Conservation (phyloP, 2,329 filamentous ascomycete species). For the Aspergillus sp. region DNA sequence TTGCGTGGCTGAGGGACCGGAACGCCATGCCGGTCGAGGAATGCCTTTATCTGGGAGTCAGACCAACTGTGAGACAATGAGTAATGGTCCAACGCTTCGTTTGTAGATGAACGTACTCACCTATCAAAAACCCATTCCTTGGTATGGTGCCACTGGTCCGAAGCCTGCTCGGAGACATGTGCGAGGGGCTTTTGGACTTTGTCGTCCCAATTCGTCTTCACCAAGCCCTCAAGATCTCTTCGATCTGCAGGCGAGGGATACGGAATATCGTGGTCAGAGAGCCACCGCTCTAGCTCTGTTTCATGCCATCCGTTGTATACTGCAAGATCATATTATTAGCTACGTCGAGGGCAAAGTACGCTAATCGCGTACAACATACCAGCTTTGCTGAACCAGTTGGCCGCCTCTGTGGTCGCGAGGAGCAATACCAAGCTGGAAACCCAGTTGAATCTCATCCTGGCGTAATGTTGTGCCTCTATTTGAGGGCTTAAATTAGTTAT, state of each 20-base stretch:
- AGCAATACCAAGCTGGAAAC: conserved; percentile 62
- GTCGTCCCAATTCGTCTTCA: conserved; percentile 81
- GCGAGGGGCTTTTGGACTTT: conserved; percentile 67
- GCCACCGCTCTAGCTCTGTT: conserved; percentile 94
- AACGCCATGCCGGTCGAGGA: conserved; percentile 81
- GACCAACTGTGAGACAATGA: conserved; percentile 61
- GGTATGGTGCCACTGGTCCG: conserved; percentile 62
- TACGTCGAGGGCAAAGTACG: neutral
- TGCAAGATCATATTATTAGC: conserved; percentile 31
- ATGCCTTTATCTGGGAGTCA: conserved; percentile 87
- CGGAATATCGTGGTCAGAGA: conserved; percentile 83
- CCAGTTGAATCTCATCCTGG: conserved; percentile 70
- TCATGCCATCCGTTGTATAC: conserved; percentile 99
- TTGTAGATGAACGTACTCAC: conserved; percentile 37
- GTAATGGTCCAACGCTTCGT: conserved; percentile 9
- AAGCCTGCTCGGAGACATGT: conserved; percentile 69
- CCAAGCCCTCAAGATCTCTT: conserved; percentile 86
- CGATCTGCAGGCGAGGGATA: conserved; percentile 87
- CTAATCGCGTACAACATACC: conserved; percentile 45
- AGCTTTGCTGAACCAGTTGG: conserved; percentile 78
- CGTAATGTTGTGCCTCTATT: neutral
- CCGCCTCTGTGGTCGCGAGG: conserved; percentile 62
- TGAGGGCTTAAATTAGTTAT: neutral
- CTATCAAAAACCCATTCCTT: conserved; percentile 89
- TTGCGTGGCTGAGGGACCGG: conserved; percentile 81